These are phyloP conservation scores for Eimeria sp. DNA, from an alignment of 169 alveolate species.

Conservation along the genomic window DNA sequence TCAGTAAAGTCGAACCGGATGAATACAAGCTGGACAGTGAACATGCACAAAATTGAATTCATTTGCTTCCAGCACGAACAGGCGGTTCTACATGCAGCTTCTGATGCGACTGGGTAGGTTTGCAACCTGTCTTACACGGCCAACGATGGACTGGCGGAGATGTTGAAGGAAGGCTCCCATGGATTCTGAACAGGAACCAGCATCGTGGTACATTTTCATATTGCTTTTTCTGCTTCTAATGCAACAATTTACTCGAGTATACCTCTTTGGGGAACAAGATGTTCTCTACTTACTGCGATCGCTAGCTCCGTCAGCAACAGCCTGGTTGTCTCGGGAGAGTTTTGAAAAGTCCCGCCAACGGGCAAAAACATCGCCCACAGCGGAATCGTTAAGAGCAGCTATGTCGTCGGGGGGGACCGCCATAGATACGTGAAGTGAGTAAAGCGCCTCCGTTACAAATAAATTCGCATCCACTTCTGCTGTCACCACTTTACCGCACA, in stretches of 20 bases:
- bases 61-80: neutral
- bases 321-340: constrained; percentile 28
- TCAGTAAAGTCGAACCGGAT: constrained; percentile 52
- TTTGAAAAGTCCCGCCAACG: constrained; percentile 16
- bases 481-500: constrained; percentile 75
- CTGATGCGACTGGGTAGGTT: neutral
- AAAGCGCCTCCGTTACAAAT: constrained; percentile 57
- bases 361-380: constrained; percentile 30
- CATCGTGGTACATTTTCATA: neutral
- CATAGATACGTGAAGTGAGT: constrained; percentile 38
- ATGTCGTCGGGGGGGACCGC: constrained; percentile 46
- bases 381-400: constrained; percentile 5
- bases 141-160: constrained; percentile 12
- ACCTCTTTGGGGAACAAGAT: neutral
- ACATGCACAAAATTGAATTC: neutral
- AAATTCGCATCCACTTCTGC: constrained; percentile 44
- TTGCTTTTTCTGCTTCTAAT: neutral
- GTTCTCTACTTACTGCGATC: neutral
- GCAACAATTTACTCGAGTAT: neutral
- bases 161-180: neutral
- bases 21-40: neutral
- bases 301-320: constrained; percentile 29
- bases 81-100: neutral
- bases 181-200: constrained; percentile 15
- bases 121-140: constrained; percentile 6